These are phyloP conservation scores for Saccharomycopsis synnaedendra DNA, from an alignment of 805 yeast species.

Conservation along the genomic window DNA sequence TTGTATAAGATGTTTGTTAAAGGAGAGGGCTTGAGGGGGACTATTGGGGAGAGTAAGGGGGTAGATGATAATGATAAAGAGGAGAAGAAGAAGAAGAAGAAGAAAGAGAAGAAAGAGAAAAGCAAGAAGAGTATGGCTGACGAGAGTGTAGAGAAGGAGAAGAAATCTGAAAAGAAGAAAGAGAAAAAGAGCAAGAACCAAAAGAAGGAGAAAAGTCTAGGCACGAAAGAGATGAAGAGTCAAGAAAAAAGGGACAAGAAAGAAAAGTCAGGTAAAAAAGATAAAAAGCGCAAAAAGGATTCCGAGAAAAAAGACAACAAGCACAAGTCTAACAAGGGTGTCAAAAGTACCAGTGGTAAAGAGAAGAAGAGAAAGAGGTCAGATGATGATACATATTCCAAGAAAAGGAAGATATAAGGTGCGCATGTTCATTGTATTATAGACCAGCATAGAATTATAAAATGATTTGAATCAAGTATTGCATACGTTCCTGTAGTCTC, in stretches of 20 bases:
- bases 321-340: slow-evolving; percentile 16
- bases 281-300: slow-evolving; percentile 15
- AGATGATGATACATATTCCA: slow-evolving; percentile 8
- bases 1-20: slow-evolving; percentile 76
- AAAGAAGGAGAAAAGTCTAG: slow-evolving; percentile 17
- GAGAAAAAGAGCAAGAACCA: slow-evolving; percentile 19
- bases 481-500: too few species aligned
- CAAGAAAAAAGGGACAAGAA: not conserved
- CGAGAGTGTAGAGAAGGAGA: slow-evolving; percentile 17
- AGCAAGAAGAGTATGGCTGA: slow-evolving; percentile 18
- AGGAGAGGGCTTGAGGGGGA: slow-evolving; percentile 79
- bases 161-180: slow-evolving; percentile 19
- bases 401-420: slow-evolving; percentile 1
- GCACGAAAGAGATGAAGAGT: slow-evolving; percentile 15
- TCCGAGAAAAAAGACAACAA: slow-evolving; percentile 18
- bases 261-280: slow-evolving; percentile 8
- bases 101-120: slow-evolving; percentile 18
- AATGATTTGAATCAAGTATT: too few species aligned
- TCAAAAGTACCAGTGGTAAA: slow-evolving; percentile 8
- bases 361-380: slow-evolving; percentile 1
- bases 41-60: slow-evolving; percentile 26
- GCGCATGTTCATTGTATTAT: not conserved
- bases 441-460: not conserved
- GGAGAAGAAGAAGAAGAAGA: slow-evolving; percentile 9
- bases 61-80: slow-evolving; percentile 14